Percentiles rank a stretch among this genome's conserved stretches.
Conservation (phyloP, 2,329 filamentous ascomycete genomes). For the Trichoderma pleuroti region DNA sequence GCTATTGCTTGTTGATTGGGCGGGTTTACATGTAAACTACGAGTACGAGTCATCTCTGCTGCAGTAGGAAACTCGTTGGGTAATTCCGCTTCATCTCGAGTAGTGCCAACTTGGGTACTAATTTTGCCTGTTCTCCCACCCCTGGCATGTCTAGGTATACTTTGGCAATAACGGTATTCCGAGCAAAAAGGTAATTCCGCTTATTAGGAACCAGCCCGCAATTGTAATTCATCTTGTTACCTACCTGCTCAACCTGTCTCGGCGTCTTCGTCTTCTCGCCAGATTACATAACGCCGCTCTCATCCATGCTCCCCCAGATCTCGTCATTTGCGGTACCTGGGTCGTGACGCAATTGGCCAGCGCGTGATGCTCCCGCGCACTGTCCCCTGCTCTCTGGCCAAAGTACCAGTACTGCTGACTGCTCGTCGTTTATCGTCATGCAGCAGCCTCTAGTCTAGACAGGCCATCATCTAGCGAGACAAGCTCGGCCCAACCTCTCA, state of each 20-base stretch:
- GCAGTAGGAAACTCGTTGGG: background rate
- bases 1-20: background rate
- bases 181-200: background rate
- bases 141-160: background rate
- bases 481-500: constrained; percentile 18
- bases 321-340: constrained; percentile 4
- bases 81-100: background rate
- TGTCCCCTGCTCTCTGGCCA: background rate
- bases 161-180: background rate
- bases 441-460: constrained; percentile 2
- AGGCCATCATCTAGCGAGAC: constrained; percentile 12
- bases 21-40: background rate
- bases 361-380: constrained; percentile 18
- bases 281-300: background rate
- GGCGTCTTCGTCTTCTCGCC: background rate
- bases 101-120: background rate
- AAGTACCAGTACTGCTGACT: constrained; percentile 14
- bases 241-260: background rate
- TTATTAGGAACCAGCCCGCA: background rate
- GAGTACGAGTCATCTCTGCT: background rate
- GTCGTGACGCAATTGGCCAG: constrained; percentile 15
- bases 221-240: background rate
- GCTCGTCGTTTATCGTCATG: constrained; percentile 13
- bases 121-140: background rate
- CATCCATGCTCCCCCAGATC: background rate